Percentiles rank a stretch among this genome's conserved stretches.
Conservation (phyloP, 2,329 filamentous ascomycete species). For the Ampelomyces quisqualis region DNA sequence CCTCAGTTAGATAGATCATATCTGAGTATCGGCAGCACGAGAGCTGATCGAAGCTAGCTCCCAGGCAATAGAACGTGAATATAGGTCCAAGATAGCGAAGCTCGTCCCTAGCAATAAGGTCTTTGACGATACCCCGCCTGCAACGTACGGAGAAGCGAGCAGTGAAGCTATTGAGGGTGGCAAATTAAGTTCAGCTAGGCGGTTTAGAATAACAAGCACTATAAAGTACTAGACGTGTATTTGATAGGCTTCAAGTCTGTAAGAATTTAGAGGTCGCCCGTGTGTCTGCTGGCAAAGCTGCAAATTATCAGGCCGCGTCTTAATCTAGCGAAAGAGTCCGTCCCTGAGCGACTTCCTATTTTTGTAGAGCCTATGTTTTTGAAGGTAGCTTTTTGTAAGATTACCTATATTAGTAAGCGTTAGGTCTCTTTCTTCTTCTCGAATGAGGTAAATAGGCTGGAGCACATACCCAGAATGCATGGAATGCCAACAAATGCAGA, state of each 20-base stretch:
- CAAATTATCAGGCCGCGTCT: constrained; percentile 38
- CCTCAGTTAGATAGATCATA: constrained; percentile 28
- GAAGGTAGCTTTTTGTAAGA: constrained; percentile 44
- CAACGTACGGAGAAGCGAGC: constrained; percentile 46
- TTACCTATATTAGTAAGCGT: constrained; percentile 29
- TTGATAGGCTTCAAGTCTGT: constrained; percentile 43
- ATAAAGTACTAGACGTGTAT: constrained; percentile 45
- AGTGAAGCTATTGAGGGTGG: constrained; percentile 43
- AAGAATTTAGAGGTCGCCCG: constrained; percentile 25
- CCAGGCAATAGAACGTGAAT: constrained; percentile 47
- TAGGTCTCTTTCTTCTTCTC: neutral
- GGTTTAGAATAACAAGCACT: constrained; percentile 44
- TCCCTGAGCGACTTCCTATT: constrained; percentile 42
- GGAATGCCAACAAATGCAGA: constrained; percentile 45
- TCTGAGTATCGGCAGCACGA: constrained; percentile 43
- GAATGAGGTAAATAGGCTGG: neutral
- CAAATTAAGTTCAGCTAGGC: constrained; percentile 32
- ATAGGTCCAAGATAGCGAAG: constrained; percentile 45
- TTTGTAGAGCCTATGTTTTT: constrained; percentile 35
- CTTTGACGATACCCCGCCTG: constrained; percentile 49
- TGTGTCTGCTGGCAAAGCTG: constrained; percentile 28
- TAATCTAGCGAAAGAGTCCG: constrained; percentile 45
- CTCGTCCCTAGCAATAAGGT: constrained; percentile 47
- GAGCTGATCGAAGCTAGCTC: constrained; percentile 44
- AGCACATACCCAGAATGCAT: constrained; percentile 35